Conservation (phyloP, 345 rosid genomes). For the Salix udensis region DNA sequence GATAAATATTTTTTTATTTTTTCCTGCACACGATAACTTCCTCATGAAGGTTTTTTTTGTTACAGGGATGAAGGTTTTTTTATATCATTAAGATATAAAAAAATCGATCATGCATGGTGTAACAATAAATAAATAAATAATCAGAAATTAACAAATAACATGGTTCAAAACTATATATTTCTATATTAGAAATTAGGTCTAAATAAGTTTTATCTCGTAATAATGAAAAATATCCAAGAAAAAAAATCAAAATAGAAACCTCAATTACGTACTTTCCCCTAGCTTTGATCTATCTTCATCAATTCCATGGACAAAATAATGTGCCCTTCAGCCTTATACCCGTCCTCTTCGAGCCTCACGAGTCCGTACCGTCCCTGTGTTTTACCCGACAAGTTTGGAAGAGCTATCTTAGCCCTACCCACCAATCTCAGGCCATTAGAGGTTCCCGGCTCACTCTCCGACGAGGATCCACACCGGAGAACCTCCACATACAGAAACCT, state of each 20-base stretch:
- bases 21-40: too few relatives aligned
- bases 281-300: neutral
- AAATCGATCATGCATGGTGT: neutral
- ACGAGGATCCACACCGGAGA: neutral
- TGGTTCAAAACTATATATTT: neutral
- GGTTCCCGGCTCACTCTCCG: constrained; percentile 1
- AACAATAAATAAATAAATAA: too few relatives aligned
- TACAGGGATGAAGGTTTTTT: too few relatives aligned
- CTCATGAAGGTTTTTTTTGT: too few relatives aligned
- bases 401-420: constrained; percentile 8
- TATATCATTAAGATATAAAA: too few relatives aligned
- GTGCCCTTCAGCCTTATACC: neutral
- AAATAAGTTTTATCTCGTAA: neutral
- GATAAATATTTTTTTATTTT: too few relatives aligned
- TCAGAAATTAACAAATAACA: too few relatives aligned
- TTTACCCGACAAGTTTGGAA: neutral
- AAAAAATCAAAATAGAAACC: neutral
- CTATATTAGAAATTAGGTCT: neutral
- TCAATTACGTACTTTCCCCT: neutral
- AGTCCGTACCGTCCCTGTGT: constrained; percentile 1
- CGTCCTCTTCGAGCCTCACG: constrained; percentile 3
- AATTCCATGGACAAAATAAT: neutral
- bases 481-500: constrained; percentile 11
- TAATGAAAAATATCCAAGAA: neutral
- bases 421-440: neutral